Conservation (phyloP, 495 filamentous ascomycete species). For the Xanthoparmelia taractica region DNA sequence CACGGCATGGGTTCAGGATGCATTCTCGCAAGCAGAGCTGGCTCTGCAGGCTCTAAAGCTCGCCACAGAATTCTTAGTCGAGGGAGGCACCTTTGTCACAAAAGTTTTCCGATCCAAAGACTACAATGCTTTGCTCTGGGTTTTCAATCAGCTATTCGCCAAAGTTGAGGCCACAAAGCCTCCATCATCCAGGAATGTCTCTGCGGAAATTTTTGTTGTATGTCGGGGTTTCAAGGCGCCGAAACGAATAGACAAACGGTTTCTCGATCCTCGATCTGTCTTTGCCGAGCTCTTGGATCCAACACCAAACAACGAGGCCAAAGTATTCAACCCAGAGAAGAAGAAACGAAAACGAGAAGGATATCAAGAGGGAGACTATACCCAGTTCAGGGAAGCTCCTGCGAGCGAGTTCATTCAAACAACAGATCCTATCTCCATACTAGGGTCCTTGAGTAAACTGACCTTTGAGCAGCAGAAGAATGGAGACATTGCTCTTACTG, state of each 20-base stretch:
- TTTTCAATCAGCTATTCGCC: slow-evolving; percentile 91
- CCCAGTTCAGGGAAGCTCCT: slow-evolving; percentile 78
- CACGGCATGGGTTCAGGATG: slow-evolving; percentile 97
- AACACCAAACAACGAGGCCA: slow-evolving; percentile 92
- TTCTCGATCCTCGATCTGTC: slow-evolving; percentile 82
- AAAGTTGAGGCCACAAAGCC: slow-evolving; percentile 97
- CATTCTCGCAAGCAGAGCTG: slow-evolving; percentile 95
- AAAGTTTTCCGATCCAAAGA: slow-evolving; percentile 98
- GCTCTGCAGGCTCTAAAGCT: slow-evolving; percentile 85
- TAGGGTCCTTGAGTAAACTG: slow-evolving; percentile 77
- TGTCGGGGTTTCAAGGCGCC: slow-evolving; percentile 91
- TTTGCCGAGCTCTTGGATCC: slow-evolving; percentile 89
- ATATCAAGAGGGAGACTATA: slow-evolving; percentile 94
- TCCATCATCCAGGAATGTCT: slow-evolving; percentile 89
- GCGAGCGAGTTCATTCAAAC: slow-evolving; percentile 94
- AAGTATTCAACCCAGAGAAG: slow-evolving; percentile 92
- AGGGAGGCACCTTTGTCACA: slow-evolving; percentile 91
- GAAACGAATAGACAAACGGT: slow-evolving; percentile 83
- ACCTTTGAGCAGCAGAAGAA: slow-evolving; percentile 68
- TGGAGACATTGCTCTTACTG: slow-evolving; percentile 78
- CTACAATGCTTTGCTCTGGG: slow-evolving; percentile 93
- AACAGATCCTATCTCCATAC: slow-evolving; percentile 88
- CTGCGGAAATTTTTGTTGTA: slow-evolving; percentile 96
- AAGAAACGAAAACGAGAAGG: slow-evolving; percentile 96
- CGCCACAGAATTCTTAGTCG: slow-evolving; percentile 83